Base-by-base conservation (phyloP, 345 rosid genomes). In the Mangifera indica region DNA sequence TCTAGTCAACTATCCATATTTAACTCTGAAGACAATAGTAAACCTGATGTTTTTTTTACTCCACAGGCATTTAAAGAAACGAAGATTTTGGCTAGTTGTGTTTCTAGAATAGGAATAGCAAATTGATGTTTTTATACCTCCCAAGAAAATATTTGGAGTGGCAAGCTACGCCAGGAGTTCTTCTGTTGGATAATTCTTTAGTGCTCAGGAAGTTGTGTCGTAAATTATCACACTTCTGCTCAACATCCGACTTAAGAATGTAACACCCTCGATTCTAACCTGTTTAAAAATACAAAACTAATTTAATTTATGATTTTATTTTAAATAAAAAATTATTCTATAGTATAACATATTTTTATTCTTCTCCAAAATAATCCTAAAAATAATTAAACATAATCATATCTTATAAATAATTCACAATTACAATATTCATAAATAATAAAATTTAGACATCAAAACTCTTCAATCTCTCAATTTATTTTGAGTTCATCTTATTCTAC, bases 141-240 rank as follows among this genome's bases (percentile, higher is more conserved):
- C 97, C 98, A 49, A 93, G 62, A 55, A 83, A 93, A 81, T 89
- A 93, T 87, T 91, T 84, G 51, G 79, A 90, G 59, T 93, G 98
- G 64, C 89, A 89, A 74, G 59, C 62, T 48, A 87, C 55, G 24
- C 80, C 82, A 48, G 97, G 93, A 42, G 93, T 90, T 66, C 76
- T 83, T 64, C 97, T 82, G 76, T 89, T 77, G 52, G 94, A 90
- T 73, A 90, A 84, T 68, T 93, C 98, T 48, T 76, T 80, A 67
- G 87, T 76, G 21, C 68, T 71, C 0, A 73, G 57, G 63, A 82
- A 81, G 52, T 85, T 86, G 55, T 66, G 79, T 52, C 83, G 71
- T 60, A 85, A 67, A 10, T 78, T 72, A 62, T 87, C 91, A 61
- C 69, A 66, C 21, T 77, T 74, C 0, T 77, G 34, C 78, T 79